phyloP scores from a whole-genome alignment of 1,284 basidiomycete genomes.

The Marasmius fiardii region DNA sequence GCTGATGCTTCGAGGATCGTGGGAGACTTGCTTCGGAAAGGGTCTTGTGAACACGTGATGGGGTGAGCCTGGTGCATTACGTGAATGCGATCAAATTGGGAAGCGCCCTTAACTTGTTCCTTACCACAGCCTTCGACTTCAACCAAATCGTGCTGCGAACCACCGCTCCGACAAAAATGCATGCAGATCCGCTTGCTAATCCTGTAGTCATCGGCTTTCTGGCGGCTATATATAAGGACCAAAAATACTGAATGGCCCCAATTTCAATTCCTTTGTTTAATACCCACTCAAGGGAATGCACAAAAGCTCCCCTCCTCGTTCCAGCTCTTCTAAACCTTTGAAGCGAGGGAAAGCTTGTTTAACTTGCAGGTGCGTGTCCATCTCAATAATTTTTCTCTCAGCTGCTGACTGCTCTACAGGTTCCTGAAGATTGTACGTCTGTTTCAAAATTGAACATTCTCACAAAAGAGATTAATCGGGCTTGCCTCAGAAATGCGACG shows the following conservation, averaged over 20 bases:
- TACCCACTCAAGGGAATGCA: not conserved
- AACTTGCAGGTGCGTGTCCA: constrained; percentile 13
- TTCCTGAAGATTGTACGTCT: constrained; percentile 16
- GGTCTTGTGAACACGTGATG: too few relatives aligned
- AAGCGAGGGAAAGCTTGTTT: constrained; percentile 16
- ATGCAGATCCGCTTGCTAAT: constrained; percentile 2
- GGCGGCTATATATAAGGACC: not conserved
- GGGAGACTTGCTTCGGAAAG: too few relatives aligned
- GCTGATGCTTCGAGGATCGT: too few relatives aligned
- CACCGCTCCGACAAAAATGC: not conserved
- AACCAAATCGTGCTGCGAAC: too few relatives aligned
- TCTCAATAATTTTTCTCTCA: not conserved
- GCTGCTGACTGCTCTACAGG: not conserved
- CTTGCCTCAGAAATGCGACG: constrained; percentile 17
- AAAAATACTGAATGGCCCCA: not conserved
- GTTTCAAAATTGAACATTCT: not conserved
- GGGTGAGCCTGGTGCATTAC: not conserved
- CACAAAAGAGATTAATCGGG: not conserved
- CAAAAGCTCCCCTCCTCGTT: not conserved
- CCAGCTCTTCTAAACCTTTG: constrained; percentile 10
- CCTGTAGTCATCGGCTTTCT: not conserved
- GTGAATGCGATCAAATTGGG: not conserved
- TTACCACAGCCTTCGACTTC: not conserved
- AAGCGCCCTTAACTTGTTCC: not conserved
- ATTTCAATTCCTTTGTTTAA: not conserved